A percentile compares a stretch with the other conserved stretches of the same genome.
Conservation (phyloP, 805 yeast species). For the Ogataea glucozyma region DNA sequence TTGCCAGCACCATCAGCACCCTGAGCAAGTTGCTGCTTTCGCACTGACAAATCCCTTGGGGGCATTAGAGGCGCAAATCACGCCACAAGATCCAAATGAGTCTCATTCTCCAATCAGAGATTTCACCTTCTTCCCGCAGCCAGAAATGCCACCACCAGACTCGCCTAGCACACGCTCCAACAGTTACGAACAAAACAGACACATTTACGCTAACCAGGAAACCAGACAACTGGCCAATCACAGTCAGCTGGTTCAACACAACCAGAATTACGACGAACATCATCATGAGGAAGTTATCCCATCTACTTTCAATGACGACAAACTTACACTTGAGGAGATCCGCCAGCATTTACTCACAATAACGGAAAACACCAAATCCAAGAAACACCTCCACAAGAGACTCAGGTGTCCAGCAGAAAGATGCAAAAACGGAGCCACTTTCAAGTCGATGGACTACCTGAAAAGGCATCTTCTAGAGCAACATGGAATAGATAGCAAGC, state of each 20-base stretch:
- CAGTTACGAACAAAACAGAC: no score
- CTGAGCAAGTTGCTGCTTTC: no score
- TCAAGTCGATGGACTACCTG: slow-evolving; percentile 10
- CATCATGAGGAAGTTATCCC: not conserved
- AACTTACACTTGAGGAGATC: slow-evolving; percentile 6
- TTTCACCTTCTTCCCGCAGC: not conserved
- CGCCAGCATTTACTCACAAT: slow-evolving; percentile 4
- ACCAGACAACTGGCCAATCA: not conserved
- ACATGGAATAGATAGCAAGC: slow-evolving; percentile 10
- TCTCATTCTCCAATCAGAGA: slow-evolving; percentile 3
- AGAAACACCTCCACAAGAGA: slow-evolving; percentile 5
- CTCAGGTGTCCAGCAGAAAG: slow-evolving; percentile 8
- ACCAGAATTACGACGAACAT: not conserved
- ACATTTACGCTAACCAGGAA: not conserved
- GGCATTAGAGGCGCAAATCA: not conserved
- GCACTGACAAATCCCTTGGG: not conserved
- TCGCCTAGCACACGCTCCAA: not conserved
- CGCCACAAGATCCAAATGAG: not conserved
- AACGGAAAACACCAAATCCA: not conserved
- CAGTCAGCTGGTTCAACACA: not conserved
- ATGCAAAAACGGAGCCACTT: slow-evolving; percentile 9
- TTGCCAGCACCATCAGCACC: not conserved
- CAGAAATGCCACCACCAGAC: not conserved
- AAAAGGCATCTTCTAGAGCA: slow-evolving; percentile 13
- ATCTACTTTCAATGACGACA: not conserved